A percentile compares a stretch with the other conserved stretches of the same genome.
Conservation (phyloP, 2,329 filamentous ascomycete genomes). For the Blastomyces gilchristii region DNA sequence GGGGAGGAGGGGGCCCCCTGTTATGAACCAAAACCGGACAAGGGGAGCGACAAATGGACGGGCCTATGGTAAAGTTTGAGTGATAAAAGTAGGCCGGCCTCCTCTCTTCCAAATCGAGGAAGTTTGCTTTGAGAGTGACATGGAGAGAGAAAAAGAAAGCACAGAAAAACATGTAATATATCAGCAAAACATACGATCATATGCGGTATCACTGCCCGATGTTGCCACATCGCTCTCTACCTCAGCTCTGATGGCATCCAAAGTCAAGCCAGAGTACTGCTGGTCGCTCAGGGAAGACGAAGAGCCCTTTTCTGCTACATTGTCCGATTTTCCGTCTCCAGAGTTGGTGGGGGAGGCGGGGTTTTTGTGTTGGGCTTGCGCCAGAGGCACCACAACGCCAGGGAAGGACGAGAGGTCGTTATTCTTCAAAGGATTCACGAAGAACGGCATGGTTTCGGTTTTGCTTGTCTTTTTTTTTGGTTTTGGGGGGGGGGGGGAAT, state of each 20-base stretch:
- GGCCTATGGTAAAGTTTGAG: too few relatives aligned
- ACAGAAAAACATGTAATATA: not conserved
- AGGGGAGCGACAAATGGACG: too few relatives aligned
- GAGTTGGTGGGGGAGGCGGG: constrained; percentile 27
- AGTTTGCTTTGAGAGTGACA: not conserved
- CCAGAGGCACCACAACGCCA: constrained; percentile 39
- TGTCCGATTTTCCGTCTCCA: constrained; percentile 27
- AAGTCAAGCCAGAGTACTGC: constrained; percentile 46
- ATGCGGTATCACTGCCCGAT: constrained; percentile 53
- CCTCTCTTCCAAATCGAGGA: too few relatives aligned
- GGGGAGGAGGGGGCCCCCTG: too few relatives aligned
- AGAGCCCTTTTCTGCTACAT: constrained; percentile 31
- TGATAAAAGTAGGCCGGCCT: too few relatives aligned
- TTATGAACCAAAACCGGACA: too few relatives aligned
- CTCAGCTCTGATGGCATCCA: constrained; percentile 59
- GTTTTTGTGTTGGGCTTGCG: constrained; percentile 23
- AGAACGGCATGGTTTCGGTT: constrained; percentile 13
- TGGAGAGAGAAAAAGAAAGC: not conserved
- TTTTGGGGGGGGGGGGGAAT: too few relatives aligned
- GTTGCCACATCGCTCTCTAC: constrained; percentile 50
- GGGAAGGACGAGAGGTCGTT: constrained; percentile 38
- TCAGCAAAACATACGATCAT: constrained; percentile 55
- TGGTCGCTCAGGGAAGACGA: constrained; percentile 19
- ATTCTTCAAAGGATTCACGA: constrained; percentile 38
- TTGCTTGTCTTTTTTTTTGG: too few relatives aligned